Evolutionary conservation across 1,139 yeast genomes (phyloP).

Genomic region (Kurtzmaniella quercitrusa): DNA sequence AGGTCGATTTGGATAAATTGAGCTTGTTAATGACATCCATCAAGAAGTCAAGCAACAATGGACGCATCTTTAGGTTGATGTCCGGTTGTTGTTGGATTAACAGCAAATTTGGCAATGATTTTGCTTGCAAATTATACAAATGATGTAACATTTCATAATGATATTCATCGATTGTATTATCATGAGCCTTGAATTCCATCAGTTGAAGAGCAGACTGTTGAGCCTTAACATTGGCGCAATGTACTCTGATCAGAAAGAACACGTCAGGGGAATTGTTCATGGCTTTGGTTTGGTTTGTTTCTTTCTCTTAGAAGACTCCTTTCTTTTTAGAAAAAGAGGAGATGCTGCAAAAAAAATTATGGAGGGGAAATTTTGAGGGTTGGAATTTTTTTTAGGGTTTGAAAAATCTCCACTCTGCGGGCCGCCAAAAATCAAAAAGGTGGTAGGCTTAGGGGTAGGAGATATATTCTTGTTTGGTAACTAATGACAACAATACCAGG

Average conservation of each 20-base stretch:
- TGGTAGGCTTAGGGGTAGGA: neutral
- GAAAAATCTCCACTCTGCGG: neutral
- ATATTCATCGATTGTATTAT: conserved; percentile 34
- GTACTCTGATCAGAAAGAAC: conserved; percentile 33
- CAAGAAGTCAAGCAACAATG: conserved; percentile 47
- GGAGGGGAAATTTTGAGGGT: conserved; percentile 1
- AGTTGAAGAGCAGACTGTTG: conserved; percentile 30
- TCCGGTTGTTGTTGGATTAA: conserved; percentile 50
- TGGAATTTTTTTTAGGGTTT: neutral
- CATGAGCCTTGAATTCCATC: conserved; percentile 42
- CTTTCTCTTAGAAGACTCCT: neutral
- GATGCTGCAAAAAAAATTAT: neutral
- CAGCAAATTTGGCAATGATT: conserved; percentile 32
- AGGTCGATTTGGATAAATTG: conserved; percentile 46
- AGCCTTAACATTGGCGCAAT: conserved; percentile 30
- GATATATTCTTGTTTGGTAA: neutral
- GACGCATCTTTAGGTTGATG: conserved; percentile 47
- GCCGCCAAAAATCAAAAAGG: neutral
- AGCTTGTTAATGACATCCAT: conserved; percentile 52
- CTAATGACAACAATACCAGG: no score
- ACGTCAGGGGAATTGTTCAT: conserved; percentile 30
- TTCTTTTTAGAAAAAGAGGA: neutral
- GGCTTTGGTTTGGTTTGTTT: no score
- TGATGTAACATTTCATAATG: conserved; percentile 39
- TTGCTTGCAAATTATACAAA: conserved; percentile 29